phyloP scores from a whole-genome alignment of 2,329 filamentous ascomycete genomes.

The Chrysoporthe deuterocubensis region DNA sequence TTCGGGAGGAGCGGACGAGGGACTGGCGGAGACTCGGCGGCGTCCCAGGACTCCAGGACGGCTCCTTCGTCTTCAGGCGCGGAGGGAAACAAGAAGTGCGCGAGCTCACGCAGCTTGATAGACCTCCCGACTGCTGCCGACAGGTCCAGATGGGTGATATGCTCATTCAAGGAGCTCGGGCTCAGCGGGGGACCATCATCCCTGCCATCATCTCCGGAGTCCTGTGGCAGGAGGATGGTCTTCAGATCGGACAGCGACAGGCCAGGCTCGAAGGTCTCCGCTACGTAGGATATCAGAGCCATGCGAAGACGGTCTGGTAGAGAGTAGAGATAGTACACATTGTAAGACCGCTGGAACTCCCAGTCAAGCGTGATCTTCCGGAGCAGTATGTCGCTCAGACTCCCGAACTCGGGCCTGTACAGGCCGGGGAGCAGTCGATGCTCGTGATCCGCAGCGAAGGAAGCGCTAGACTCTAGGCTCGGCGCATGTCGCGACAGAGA shows the following conservation, averaged over 20 bases:
- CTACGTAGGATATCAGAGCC: slow-evolving; percentile 56
- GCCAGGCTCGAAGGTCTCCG: slow-evolving; percentile 48
- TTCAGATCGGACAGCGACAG: slow-evolving; percentile 56
- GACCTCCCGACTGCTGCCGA: slow-evolving; percentile 55
- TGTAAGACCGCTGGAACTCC: slow-evolving; percentile 58
- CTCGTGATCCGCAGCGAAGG: slow-evolving; percentile 9
- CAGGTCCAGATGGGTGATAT: slow-evolving; percentile 59
- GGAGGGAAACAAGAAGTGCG: slow-evolving; percentile 54
- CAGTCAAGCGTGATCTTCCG: slow-evolving; percentile 57
- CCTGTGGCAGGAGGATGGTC: slow-evolving; percentile 45
- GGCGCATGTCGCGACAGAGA: slow-evolving; percentile 39
- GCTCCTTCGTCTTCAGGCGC: slow-evolving; percentile 24
- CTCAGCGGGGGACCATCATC: slow-evolving; percentile 30
- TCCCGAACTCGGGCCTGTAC: slow-evolving; percentile 48
- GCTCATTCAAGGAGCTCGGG: slow-evolving; percentile 44
- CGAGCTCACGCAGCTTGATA: slow-evolving; percentile 56
- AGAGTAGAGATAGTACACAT: slow-evolving; percentile 60
- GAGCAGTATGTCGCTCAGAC: slow-evolving; percentile 57
- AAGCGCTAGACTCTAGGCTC: slow-evolving; percentile 13
- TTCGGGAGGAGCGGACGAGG: slow-evolving; percentile 54
- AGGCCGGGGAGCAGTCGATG: slow-evolving; percentile 46
- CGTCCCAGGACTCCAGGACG: slow-evolving; percentile 60
- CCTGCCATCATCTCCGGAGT: slow-evolving; percentile 36
- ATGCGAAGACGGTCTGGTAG: slow-evolving; percentile 58
- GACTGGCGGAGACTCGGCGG: slow-evolving; percentile 38